Percentiles rank a stretch among this genome's conserved stretches.
Conservation (phyloP, 176 grass and related monocot species). For the Triticum turgidum region DNA sequence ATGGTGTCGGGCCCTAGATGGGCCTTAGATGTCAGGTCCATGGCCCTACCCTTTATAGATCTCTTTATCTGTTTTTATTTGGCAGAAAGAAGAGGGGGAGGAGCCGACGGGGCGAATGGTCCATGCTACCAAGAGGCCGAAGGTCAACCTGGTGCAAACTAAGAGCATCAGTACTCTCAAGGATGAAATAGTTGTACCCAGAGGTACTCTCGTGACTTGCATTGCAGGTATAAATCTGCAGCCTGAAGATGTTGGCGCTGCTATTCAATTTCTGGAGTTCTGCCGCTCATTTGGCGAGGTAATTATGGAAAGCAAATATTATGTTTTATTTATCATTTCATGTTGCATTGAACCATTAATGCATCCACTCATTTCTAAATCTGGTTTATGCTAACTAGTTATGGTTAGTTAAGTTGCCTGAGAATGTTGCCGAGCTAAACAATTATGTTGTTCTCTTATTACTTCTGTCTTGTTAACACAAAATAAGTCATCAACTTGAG, state of each 20-base stretch:
- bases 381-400: not conserved
- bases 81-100: conserved; percentile 63
- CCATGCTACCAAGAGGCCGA: conserved; percentile 49
- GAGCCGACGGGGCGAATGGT: conserved; percentile 69
- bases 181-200: conserved; percentile 38
- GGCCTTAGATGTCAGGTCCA: too few relatives aligned
- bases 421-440: not conserved
- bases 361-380: not conserved
- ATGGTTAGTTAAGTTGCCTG: not conserved
- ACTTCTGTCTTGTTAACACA: not conserved
- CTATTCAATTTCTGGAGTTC: conserved; percentile 75
- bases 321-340: not conserved
- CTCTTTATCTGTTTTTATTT: conserved; percentile 19
- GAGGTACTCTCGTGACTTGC: conserved; percentile 40
- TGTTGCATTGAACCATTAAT: not conserved
- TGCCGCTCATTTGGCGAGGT: conserved; percentile 69
- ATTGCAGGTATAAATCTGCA: conserved; percentile 48
- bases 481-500: not conserved
- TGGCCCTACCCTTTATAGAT: not conserved
- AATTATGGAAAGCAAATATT: conserved; percentile 14
- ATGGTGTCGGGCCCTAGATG: too few relatives aligned
- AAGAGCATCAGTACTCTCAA: conserved; percentile 1
- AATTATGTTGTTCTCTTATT: not conserved
- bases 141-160: not conserved
- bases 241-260: conserved; percentile 53